Conservation (phyloP, 2,329 filamentous ascomycete genomes). For the Canariomyces notabilis region DNA sequence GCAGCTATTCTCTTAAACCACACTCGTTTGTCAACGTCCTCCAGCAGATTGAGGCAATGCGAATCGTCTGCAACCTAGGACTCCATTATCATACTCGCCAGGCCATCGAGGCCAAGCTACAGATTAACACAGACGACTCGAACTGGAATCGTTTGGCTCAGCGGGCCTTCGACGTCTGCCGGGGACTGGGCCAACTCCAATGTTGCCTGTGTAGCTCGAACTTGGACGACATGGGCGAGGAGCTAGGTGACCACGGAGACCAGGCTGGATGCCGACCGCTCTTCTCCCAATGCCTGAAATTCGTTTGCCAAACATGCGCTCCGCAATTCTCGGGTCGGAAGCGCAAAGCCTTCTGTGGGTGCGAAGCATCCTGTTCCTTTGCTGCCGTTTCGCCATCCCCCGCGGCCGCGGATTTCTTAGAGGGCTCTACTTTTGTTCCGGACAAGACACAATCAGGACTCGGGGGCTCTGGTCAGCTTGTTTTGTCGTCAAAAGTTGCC, state of each 20-base stretch:
- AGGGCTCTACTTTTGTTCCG: neutral
- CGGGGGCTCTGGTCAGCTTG: neutral
- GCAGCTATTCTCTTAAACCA: slow-evolving; percentile 9
- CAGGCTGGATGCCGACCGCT: slow-evolving; percentile 6
- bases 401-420: slow-evolving; percentile 23
- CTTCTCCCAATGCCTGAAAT: slow-evolving; percentile 33
- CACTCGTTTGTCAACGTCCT: slow-evolving; percentile 37
- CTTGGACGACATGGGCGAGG: slow-evolving; percentile 22
- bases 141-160: slow-evolving; percentile 28
- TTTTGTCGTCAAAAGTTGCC: neutral
- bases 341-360: slow-evolving; percentile 22
- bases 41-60: slow-evolving; percentile 40
- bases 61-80: slow-evolving; percentile 44
- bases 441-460: neutral
- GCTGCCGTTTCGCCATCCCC: slow-evolving; percentile 25
- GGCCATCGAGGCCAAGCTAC: neutral
- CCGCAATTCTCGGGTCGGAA: neutral
- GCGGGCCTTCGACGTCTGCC: slow-evolving; percentile 30
- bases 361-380: slow-evolving; percentile 22
- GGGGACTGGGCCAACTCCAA: slow-evolving; percentile 23
- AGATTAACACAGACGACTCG: neutral
- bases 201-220: slow-evolving; percentile 30
- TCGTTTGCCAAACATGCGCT: slow-evolving; percentile 31
- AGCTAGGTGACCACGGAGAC: slow-evolving; percentile 17
- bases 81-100: slow-evolving; percentile 34